Conservation (phyloP, 495 filamentous ascomycete species). For the Letharia columbiana region DNA sequence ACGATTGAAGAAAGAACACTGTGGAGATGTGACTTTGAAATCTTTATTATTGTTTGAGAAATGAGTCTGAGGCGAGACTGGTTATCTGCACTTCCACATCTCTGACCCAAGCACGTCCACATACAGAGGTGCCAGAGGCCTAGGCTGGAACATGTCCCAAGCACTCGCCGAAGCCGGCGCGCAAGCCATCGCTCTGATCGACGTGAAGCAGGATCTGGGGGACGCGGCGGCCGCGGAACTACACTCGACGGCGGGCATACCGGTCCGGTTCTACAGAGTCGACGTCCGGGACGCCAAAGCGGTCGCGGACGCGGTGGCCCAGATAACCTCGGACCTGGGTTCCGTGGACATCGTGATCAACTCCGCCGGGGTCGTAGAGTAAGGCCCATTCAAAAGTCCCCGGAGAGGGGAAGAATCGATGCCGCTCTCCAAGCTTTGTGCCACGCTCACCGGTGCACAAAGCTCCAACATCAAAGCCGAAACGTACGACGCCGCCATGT, state of each 20-base stretch:
- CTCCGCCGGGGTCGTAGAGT: constrained; percentile 78
- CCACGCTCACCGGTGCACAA: background rate
- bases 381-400: constrained; percentile 26
- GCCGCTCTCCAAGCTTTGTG: too few species aligned
- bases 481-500: constrained; percentile 47
- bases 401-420: too few species aligned
- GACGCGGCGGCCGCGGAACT: constrained; percentile 57
- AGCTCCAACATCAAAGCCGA: constrained; percentile 61
- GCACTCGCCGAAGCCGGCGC: constrained; percentile 65
- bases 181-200: constrained; percentile 64
- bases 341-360: constrained; percentile 68
- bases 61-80: too few species aligned
- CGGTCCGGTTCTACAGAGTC: constrained; percentile 67
- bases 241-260: constrained; percentile 56
- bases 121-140: constrained; percentile 60
- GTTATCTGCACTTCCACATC: too few species aligned
- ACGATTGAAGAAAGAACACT: too few species aligned
- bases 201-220: constrained; percentile 65
- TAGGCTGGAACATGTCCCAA: constrained; percentile 69
- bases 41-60: too few species aligned
- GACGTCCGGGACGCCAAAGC: constrained; percentile 62
- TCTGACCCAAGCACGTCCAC: background rate
- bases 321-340: constrained; percentile 48
- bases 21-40: too few species aligned
- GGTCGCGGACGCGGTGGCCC: constrained; percentile 41